Base-by-base conservation (phyloP, 805 yeast species). In the Lachancea sp. region DNA sequence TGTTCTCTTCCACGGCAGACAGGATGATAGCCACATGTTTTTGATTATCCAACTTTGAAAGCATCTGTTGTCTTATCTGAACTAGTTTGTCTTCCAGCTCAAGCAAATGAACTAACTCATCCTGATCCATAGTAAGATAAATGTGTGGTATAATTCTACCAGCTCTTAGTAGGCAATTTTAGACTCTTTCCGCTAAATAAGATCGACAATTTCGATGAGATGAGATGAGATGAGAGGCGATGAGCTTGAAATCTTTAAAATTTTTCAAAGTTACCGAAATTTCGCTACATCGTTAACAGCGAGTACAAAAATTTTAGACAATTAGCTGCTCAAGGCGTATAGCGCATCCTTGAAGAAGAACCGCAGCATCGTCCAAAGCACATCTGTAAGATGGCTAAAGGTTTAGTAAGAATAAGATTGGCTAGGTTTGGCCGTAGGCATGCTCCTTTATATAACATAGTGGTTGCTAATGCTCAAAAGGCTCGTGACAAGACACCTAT, bases 391-490 rank as follows among this genome's bases (percentile, higher is more conserved):
- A 60, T 60, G 64, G 47, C 59, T 8, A 46, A 78, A 51, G 88
- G 90, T 28, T 70, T 83, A 23, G 85, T 89, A 23, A 78, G 92
- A 63, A 87, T 92, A 56, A 77, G 97, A 58, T 70, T 92, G 43
- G 95, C 97, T 36, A 72, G 97, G 48, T 88, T 90, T 65, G 98
- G 98, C 25, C 78, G 97, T 61, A 80, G 73, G 52, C 81, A 82
- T 61, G 80, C 77, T 46, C 98, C 98, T 0, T 69, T 83, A 3
- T 92, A 87, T 69, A 92, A 92, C 64, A 88, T 92, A 40, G 96
- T 90, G 11, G 96, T 90, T 11, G 77, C 95, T 4, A 78, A 81
- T 48, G 75, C 78, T 40, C 58, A 71, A 44, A 71, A 79, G n/a
- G 92, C 87, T n/a, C 72, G 95, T 51, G 88, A 86, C 61, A 78